These are phyloP conservation scores for Silene vulgaris DNA, from an alignment of 179 eudicot species.

Conservation along the genomic window DNA sequence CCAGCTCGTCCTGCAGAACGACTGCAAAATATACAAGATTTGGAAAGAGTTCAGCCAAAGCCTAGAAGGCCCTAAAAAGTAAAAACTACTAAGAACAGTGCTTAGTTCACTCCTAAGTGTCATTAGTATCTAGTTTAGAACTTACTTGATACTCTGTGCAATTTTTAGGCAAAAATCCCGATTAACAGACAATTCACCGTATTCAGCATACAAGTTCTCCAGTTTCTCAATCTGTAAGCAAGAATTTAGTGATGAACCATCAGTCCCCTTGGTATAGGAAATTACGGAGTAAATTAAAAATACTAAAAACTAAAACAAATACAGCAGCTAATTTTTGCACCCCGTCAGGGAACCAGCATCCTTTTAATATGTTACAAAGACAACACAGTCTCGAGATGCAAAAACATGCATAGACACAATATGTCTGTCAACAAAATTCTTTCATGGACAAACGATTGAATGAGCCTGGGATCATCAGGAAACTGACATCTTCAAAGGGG, in stretches of 20 bases:
- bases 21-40: conserved; percentile 39
- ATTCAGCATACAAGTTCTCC: conserved; percentile 31
- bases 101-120: neutral
- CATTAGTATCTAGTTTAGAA: conserved; percentile 7
- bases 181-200: conserved; percentile 31
- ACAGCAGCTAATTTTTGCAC: conserved; percentile 26
- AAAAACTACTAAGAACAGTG: neutral
- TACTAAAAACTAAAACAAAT: neutral
- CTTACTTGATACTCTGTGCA: conserved; percentile 32
- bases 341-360: conserved; percentile 22
- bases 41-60: neutral
- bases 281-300: neutral
- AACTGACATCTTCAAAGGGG: neutral
- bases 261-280: neutral
- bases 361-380: neutral
- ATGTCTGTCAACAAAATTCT: neutral
- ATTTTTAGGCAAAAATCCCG: conserved; percentile 33
- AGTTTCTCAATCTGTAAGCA: conserved; percentile 35
- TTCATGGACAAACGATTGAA: neutral
- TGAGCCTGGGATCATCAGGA: neutral
- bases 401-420: neutral
- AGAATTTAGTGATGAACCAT: conserved; percentile 3
- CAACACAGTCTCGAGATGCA: conserved; percentile 2
- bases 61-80: conserved; percentile 1
- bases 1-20: conserved; percentile 75